A percentile compares a stretch with the other conserved stretches of the same genome.
Conservation (phyloP, 106 monocot species). For the Apostasia shenzhenica region DNA sequence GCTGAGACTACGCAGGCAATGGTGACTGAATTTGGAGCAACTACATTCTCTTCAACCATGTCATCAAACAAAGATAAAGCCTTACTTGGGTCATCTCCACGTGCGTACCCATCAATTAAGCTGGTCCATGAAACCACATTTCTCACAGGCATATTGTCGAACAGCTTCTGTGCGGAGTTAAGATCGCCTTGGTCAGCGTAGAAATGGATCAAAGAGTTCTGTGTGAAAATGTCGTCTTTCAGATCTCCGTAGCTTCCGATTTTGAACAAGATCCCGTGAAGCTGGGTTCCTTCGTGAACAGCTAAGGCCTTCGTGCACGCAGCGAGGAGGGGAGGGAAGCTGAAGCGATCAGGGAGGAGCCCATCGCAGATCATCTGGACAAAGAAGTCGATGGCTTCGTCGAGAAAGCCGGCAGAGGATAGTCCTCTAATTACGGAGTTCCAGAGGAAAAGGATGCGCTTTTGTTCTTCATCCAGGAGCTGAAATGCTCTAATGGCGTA, state of each 20-base stretch:
- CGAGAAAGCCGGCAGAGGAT: conserved; percentile 3
- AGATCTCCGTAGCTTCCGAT: background rate
- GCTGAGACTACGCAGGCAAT: conserved; percentile 34
- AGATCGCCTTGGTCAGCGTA: conserved; percentile 14
- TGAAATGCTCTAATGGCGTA: conserved; percentile 16
- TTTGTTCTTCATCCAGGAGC: conserved; percentile 5
- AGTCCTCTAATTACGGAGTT: conserved; percentile 29
- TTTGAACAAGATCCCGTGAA: conserved; percentile 20
- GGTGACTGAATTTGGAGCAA: conserved; percentile 21
- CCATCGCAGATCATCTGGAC: conserved; percentile 1
- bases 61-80: conserved; percentile 24
- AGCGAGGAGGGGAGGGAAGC: conserved; percentile 22
- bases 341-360: conserved; percentile 19
- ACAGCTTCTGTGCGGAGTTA: conserved; percentile 22
- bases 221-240: conserved; percentile 6
- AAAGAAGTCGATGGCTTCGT: conserved; percentile 12
- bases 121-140: conserved; percentile 53
- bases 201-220: conserved; percentile 24
- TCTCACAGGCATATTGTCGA: conserved; percentile 28
- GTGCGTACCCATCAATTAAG: conserved; percentile 38
- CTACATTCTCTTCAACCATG: conserved; percentile 13
- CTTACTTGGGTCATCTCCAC: conserved; percentile 6
- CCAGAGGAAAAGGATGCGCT: conserved; percentile 6
- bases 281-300: conserved; percentile 11
- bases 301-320: conserved; percentile 9